Conservation (phyloP, 192 early-diverging fungal species). For the Umbelopsis sp. region DNA sequence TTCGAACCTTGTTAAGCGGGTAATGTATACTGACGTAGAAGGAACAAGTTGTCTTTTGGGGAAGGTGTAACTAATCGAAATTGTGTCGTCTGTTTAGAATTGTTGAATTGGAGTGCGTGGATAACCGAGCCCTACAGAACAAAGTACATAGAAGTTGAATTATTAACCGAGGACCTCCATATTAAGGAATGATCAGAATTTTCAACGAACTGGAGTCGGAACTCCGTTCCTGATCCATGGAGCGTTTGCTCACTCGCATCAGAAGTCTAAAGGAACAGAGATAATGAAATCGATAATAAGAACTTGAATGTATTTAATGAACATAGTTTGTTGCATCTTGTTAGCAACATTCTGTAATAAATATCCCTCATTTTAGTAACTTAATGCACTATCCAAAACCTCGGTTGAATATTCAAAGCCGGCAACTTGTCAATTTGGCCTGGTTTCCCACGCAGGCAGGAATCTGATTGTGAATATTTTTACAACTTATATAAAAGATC, state of each 20-base stretch:
- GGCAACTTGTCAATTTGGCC: conserved; percentile 8
- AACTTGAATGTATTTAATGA: too few species aligned
- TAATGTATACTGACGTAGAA: conserved; percentile 18
- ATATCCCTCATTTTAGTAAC: background rate
- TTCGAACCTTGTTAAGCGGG: conserved; percentile 42
- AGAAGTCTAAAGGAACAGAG: too few species aligned
- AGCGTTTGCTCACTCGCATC: too few species aligned
- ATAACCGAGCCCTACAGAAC: conserved; percentile 40
- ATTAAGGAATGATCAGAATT: background rate
- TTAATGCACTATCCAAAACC: background rate
- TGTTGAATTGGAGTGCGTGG: conserved; percentile 41
- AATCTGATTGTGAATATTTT: background rate
- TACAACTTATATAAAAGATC: background rate
- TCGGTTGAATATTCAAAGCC: conserved; percentile 2
- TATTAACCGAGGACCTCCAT: background rate
- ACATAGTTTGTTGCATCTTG: background rate
- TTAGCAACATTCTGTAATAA: background rate
- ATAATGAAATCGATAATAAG: too few species aligned
- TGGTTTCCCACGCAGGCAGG: background rate
- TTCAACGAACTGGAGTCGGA: background rate
- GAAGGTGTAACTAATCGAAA: background rate
- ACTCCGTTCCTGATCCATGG: background rate
- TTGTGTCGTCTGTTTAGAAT: conserved; percentile 20
- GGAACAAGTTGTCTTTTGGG: background rate
- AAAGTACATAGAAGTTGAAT: conserved; percentile 32